A percentile compares a stretch with the other conserved stretches of the same genome.
Conservation (phyloP, 805 yeast species). For the Nematodospora valgi region DNA sequence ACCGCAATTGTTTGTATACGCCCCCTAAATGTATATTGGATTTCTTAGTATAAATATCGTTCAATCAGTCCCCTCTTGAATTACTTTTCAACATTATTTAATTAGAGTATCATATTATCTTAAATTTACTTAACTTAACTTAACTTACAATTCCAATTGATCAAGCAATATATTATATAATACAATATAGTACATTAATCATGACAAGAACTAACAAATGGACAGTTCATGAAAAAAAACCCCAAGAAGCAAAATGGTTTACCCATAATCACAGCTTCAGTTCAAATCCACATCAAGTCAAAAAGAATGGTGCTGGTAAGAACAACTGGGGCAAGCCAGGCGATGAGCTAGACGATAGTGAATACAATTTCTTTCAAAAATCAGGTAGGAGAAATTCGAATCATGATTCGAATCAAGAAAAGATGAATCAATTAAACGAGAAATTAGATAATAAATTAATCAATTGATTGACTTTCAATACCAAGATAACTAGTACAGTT, state of each 20-base stretch:
- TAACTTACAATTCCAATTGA: neutral
- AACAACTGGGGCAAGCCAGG: slow-evolving; percentile 86
- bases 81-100: too few species aligned
- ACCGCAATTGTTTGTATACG: too few species aligned
- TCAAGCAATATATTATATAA: too few species aligned
- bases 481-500: too few species aligned
- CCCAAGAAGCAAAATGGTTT: slow-evolving; percentile 63
- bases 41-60: too few species aligned
- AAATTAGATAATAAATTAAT: slow-evolving; percentile 15
- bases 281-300: slow-evolving; percentile 69
- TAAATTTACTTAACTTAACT: too few species aligned
- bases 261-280: slow-evolving; percentile 64
- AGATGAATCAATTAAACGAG: slow-evolving; percentile 19
- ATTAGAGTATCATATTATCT: too few species aligned
- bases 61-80: too few species aligned
- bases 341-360: slow-evolving; percentile 65
- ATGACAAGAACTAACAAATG: slow-evolving; percentile 83
- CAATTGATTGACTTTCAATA: neutral
- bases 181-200: too few species aligned
- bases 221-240: slow-evolving; percentile 60
- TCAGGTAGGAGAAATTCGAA: slow-evolving; percentile 39
- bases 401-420: slow-evolving; percentile 31
- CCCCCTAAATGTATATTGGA: too few species aligned
- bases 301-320: slow-evolving; percentile 83
- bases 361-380: slow-evolving; percentile 31